phyloP scores from a whole-genome alignment of 2,329 filamentous ascomycete species.

The Penicillium freii region DNA sequence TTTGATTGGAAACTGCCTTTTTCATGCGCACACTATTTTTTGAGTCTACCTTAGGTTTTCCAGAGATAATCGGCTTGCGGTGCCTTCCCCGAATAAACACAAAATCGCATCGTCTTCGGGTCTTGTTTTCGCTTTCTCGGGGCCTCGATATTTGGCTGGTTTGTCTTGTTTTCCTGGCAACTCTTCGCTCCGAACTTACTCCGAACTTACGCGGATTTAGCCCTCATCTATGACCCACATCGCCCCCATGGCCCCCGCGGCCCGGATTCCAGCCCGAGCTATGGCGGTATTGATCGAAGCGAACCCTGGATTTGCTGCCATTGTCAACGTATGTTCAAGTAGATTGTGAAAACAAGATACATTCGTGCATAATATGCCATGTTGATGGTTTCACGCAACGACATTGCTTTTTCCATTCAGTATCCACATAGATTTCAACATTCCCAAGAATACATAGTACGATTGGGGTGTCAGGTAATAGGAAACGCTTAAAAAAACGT shows the following conservation, averaged over 20 bases:
- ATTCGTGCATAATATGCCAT: neutral
- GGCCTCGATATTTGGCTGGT: no score
- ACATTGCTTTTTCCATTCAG: constrained; percentile 1
- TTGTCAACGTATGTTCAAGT: neutral
- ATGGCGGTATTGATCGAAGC: neutral
- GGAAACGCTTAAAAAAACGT: constrained; percentile 10
- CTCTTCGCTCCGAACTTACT: neutral
- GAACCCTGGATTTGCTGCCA: neutral
- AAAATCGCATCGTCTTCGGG: no score
- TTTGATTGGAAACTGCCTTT: no score
- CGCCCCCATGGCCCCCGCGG: neutral
- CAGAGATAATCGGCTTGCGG: no score
- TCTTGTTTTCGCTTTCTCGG: no score
- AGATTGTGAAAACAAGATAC: neutral
- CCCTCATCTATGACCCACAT: neutral
- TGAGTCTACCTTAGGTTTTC: no score
- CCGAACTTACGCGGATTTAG: neutral
- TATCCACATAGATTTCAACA: constrained; percentile 11
- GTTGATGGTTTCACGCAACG: neutral
- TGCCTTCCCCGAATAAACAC: no score
- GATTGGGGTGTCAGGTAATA: constrained; percentile 10
- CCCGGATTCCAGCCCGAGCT: neutral
- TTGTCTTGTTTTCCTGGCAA: neutral
- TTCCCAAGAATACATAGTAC: constrained; percentile 1
- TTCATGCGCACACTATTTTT: no score